Percentiles rank a stretch among this genome's conserved stretches.
Conservation (phyloP, 129 eudicot species). For the Arctium minus region DNA sequence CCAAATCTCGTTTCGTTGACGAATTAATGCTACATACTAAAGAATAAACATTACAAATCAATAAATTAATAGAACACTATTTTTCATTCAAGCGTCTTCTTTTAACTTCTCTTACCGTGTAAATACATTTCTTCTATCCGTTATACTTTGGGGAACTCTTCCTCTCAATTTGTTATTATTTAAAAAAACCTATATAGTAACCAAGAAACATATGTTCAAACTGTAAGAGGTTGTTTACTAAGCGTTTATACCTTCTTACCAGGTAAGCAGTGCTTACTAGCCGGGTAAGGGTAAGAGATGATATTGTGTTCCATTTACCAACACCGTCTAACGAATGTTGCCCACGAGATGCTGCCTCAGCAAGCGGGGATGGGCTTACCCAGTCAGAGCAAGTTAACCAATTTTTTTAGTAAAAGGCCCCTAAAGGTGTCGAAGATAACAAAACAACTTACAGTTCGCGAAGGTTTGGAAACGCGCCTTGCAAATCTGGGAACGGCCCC, state of each 20-base stretch:
- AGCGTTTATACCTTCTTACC: too few relatives aligned
- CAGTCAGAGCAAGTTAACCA: neutral
- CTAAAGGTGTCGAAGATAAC: neutral
- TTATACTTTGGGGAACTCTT: conserved; percentile 42
- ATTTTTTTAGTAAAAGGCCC: neutral
- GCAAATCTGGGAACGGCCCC: conserved; percentile 61
- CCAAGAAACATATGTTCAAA: neutral
- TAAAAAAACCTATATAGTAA: conserved; percentile 6
- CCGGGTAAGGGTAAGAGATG: too few relatives aligned
- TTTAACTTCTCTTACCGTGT: conserved; percentile 35
- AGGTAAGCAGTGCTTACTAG: too few relatives aligned
- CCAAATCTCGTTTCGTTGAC: neutral
- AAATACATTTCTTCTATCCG: conserved; percentile 25
- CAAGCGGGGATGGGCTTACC: neutral
- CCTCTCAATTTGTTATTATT: conserved; percentile 51
- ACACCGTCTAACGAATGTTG: neutral
- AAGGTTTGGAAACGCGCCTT: conserved; percentile 55
- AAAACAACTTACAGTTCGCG: conserved; percentile 50
- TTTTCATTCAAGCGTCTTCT: neutral
- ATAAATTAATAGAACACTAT: neutral
- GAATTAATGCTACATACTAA: conserved; percentile 10
- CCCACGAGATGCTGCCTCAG: neutral
- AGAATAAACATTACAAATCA: neutral
- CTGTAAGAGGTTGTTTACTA: neutral
- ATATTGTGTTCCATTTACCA: neutral